phyloP scores from a whole-genome alignment of 2,329 filamentous ascomycete genomes.

The Scopulariopsis brevicaulis region DNA sequence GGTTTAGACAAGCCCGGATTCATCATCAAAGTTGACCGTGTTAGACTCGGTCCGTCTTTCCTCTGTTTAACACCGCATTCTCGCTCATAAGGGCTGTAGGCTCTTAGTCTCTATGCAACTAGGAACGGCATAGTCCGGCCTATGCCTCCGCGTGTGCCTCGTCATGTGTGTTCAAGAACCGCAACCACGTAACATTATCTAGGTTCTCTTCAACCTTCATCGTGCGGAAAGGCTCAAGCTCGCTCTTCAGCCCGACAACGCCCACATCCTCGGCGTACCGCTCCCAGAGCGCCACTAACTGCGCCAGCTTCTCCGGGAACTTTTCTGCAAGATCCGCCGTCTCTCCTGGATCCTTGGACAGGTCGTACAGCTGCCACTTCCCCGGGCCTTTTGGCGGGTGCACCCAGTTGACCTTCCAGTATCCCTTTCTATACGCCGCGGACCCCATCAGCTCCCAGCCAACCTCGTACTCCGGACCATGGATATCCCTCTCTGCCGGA shows the following conservation, averaged over 20 bases:
- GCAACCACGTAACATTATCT: too few relatives aligned
- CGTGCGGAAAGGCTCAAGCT: too few relatives aligned
- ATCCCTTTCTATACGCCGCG: conserved; percentile 37
- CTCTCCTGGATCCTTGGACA: conserved; percentile 38
- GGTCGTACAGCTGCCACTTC: conserved; percentile 45
- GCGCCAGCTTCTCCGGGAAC: conserved; percentile 29
- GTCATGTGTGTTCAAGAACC: too few relatives aligned
- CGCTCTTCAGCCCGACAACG: not conserved
- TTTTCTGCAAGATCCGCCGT: conserved; percentile 27
- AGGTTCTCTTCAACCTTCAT: too few relatives aligned
- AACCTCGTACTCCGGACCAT: conserved; percentile 35
- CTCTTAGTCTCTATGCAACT: too few relatives aligned
- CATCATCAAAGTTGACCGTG: too few relatives aligned
- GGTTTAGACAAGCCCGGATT: too few relatives aligned
- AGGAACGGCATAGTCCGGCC: too few relatives aligned
- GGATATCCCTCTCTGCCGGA: conserved; percentile 8
- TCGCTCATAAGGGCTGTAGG: too few relatives aligned
- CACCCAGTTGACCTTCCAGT: conserved; percentile 48
- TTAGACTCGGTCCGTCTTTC: too few relatives aligned
- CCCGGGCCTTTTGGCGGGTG: conserved; percentile 35
- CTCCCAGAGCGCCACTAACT: conserved; percentile 40
- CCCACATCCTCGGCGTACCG: conserved; percentile 26
- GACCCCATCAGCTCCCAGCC: conserved; percentile 46
- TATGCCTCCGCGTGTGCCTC: too few relatives aligned
- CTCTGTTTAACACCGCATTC: too few relatives aligned